Base-by-base conservation (phyloP, 352 stramenopile genomes). In the Peronospora destructor region DNA sequence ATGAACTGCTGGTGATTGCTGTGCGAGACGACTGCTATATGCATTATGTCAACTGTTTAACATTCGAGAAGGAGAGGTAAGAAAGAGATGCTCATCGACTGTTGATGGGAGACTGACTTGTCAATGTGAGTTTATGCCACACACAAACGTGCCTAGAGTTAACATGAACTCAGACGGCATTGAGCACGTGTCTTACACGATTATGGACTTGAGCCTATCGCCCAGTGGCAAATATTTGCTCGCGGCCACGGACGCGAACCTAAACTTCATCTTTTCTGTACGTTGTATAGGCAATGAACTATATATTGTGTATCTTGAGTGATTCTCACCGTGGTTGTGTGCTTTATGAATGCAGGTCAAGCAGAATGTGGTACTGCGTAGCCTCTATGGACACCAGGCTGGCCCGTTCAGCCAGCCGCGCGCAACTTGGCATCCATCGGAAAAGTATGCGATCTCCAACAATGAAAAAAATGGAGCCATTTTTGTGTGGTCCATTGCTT, bases 151-250 rank as follows among this genome's bases (percentile, higher is more conserved):
- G n/a, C 3, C 11, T 14, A 90, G 82, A 48, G 51, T 93, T 11
- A 93, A 91, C 52, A 93, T 93, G 79, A 93, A 93, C 49, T 64
- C 76, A 23, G 82, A 93, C 37, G 76, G 60, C 9, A 93, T 90
- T 34, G 82, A 93, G 52, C 82, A 93, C 58, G 79, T 91, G 6
- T 93, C 82, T 17, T 93, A 88, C 55, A 88, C 76, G 37, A 93
- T 93, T 47, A 86, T 93, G 75, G 77, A 93, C 45, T 49, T 93
- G 39, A 79, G 66, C 19, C 48, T 84, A 19, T 89, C 79, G 5
- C 79, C 82, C 0, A 85, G 59, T 43, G 71, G 71, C 38, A 90
- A 91, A 35, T 93, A 87, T 23, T 56, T 90, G 13, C 69, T 93
- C 16, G 80, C 76, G 10, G 79, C 82, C 34, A 93, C 82, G 10